These are phyloP conservation scores for Syzygium malaccense DNA, from an alignment of 441 rosid species.

Conservation along the genomic window DNA sequence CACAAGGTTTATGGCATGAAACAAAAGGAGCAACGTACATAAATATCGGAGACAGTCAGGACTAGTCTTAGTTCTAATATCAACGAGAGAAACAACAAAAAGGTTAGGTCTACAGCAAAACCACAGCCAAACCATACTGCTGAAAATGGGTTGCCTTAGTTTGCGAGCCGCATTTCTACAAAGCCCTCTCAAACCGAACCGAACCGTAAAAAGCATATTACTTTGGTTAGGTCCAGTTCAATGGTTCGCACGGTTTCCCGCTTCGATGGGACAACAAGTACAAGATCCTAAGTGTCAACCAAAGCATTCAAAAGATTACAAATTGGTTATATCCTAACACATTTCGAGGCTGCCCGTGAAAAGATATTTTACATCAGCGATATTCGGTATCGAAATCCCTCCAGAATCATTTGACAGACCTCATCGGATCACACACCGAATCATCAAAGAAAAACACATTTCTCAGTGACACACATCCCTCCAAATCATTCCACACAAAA, in stretches of 20 bases:
- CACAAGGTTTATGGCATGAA: background rate
- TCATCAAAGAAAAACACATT: background rate
- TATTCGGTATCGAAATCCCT: background rate
- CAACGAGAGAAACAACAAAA: background rate
- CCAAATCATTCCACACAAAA: background rate
- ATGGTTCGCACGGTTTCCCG: background rate
- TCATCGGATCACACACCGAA: background rate
- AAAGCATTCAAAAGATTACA: background rate
- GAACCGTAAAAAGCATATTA: background rate
- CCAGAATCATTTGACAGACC: background rate
- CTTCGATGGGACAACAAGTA: background rate
- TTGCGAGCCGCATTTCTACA: background rate
- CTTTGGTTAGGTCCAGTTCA: background rate
- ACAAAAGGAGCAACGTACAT: background rate
- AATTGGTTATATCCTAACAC: fast-evolving
- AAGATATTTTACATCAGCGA: background rate
- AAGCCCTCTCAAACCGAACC: background rate
- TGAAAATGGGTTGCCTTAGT: background rate
- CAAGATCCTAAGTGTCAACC: background rate
- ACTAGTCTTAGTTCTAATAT: background rate
- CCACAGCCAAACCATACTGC: background rate
- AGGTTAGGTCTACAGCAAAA: background rate
- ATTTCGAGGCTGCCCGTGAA: background rate
- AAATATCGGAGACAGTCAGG: background rate
- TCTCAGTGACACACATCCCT: background rate